Evolutionary conservation across 2,329 filamentous ascomycete genomes (phyloP).

Genomic region (Epichloe baconii): DNA sequence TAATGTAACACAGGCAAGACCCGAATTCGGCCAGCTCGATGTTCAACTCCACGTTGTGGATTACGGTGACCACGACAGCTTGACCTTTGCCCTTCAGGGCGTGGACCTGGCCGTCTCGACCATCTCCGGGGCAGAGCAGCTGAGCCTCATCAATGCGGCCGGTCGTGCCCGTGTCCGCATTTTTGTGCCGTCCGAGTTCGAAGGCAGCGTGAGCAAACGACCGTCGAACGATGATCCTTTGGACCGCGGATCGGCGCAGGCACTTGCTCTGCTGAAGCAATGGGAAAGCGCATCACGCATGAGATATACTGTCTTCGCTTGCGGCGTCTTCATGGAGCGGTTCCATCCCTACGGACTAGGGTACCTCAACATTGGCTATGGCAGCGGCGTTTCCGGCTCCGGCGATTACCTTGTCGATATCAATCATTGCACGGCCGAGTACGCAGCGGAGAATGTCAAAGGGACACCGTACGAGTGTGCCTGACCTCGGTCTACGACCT

Average conservation of each 20-base stretch:
- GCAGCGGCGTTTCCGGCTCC: conserved; percentile 39
- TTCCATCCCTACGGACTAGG: conserved; percentile 56
- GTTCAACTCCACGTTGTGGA: conserved; percentile 59
- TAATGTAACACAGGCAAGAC: conserved; percentile 31
- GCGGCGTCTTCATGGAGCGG: conserved; percentile 63
- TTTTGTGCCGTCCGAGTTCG: conserved; percentile 67
- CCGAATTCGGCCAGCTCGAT: conserved; percentile 38
- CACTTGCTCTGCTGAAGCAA: conserved; percentile 41
- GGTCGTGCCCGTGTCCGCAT: conserved; percentile 48
- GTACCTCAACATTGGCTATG: conserved; percentile 42
- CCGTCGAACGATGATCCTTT: conserved; percentile 40
- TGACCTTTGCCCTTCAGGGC: conserved; percentile 55
- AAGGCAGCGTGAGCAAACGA: conserved; percentile 46
- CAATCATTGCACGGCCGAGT: conserved; percentile 41
- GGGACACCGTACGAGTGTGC: conserved; percentile 43
- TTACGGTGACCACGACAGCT: conserved; percentile 43
- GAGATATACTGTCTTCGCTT: conserved; percentile 57
- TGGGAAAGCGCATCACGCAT: conserved; percentile 41
- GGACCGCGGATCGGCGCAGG: conserved; percentile 45
- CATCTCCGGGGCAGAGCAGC: conserved; percentile 50
- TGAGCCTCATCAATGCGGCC: conserved; percentile 61
- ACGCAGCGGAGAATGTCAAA: conserved; percentile 40
- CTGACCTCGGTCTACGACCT: conserved; percentile 60
- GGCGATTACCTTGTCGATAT: conserved; percentile 57
- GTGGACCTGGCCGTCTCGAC: conserved; percentile 67